Conservation (phyloP, 148 eudicot species). For the Euryodendron excelsum region DNA sequence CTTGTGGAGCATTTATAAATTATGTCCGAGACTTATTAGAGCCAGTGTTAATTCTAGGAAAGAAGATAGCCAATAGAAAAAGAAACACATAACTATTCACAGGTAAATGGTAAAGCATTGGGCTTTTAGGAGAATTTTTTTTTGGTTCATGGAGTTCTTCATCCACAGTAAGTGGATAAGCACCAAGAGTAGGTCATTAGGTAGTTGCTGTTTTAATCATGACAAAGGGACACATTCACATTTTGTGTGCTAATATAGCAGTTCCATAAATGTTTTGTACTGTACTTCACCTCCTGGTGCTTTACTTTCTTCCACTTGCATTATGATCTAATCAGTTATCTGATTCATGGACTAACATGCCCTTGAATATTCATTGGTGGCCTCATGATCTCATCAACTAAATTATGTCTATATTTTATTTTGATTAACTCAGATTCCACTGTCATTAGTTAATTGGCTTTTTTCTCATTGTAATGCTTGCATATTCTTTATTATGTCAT, state of each 20-base stretch:
- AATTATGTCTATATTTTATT: background rate
- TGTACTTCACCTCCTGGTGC: background rate
- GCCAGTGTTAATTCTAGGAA: background rate
- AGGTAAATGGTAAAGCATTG: background rate
- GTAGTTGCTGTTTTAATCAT: background rate
- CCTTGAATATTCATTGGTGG: background rate
- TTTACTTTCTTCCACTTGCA: conserved; percentile 8
- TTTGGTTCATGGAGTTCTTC: background rate
- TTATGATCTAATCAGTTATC: background rate
- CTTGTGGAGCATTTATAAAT: background rate
- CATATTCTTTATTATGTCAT: conserved; percentile 7
- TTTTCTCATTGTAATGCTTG: background rate
- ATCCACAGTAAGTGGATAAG: background rate
- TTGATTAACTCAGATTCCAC: background rate
- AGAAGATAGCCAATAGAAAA: background rate
- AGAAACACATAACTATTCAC: background rate
- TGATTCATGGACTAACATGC: background rate
- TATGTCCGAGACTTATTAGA: background rate
- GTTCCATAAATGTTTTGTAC: background rate
- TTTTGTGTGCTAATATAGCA: background rate
- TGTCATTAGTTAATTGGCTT: background rate
- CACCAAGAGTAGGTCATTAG: background rate
- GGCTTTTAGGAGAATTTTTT: background rate
- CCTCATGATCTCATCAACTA: background rate
- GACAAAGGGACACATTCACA: background rate